These are phyloP conservation scores for Lasiosphaeriaceae sp. DNA, from an alignment of 495 filamentous ascomycete species.

Conservation along the genomic window DNA sequence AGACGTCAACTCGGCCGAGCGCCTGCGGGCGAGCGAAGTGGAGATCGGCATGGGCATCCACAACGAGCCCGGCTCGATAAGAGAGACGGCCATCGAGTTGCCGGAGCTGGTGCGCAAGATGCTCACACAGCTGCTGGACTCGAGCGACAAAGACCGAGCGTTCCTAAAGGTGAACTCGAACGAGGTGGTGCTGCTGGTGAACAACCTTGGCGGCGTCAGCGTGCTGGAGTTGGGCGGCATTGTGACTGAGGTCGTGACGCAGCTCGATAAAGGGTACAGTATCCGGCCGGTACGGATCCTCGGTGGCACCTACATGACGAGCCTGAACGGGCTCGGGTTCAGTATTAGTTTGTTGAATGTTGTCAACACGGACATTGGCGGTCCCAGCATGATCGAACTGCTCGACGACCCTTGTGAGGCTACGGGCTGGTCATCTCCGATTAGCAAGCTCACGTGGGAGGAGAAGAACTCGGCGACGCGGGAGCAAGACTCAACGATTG, in stretches of 20 bases:
- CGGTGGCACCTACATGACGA: slow-evolving; percentile 74
- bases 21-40: slow-evolving; percentile 64
- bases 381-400: slow-evolving; percentile 79
- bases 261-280: slow-evolving; percentile 63
- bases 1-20: slow-evolving; percentile 41
- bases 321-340: slow-evolving; percentile 89
- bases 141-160: slow-evolving; percentile 71
- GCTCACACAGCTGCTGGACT: slow-evolving; percentile 76
- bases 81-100: slow-evolving; percentile 57
- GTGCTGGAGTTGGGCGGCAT: slow-evolving; percentile 86
- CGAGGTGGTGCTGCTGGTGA: slow-evolving; percentile 73
- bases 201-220: slow-evolving; percentile 93
- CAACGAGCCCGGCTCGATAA: slow-evolving; percentile 85
- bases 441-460: slow-evolving; percentile 60
- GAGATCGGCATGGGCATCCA: slow-evolving; percentile 99
- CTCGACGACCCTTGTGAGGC: slow-evolving; percentile 84
- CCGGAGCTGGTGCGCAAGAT: slow-evolving; percentile 70
- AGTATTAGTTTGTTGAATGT: slow-evolving; percentile 81
- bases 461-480: slow-evolving; percentile 43
- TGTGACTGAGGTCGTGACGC: slow-evolving; percentile 77
- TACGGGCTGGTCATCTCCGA: slow-evolving; percentile 76
- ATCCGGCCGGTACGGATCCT: slow-evolving; percentile 69
- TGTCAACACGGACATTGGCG: slow-evolving; percentile 72
- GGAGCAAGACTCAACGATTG: slow-evolving; percentile 35
- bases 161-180: slow-evolving; percentile 67